Evolutionary conservation across 768 basidiomycete species (phyloP), one percentile per base, ranked within the genome.

Genomic region (Hericium coralloides): DNA sequence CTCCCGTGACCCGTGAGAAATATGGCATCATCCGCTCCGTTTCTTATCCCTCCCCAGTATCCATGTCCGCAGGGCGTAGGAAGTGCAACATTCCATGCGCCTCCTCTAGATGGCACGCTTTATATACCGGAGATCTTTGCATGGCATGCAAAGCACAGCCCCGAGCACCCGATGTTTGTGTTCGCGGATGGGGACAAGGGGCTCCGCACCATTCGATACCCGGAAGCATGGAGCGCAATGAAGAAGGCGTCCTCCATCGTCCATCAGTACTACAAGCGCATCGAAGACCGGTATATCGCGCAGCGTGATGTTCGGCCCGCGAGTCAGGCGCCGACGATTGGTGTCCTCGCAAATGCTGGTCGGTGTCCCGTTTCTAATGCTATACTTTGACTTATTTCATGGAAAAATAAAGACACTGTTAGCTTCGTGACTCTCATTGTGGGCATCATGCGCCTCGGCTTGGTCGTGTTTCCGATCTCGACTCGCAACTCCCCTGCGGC

Each of bases 71-170:
- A 50, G 49, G 49, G 18, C 26, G 10, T 14, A 18, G 25, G 17
- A 2, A 25, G 23, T 7, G 12, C 22, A 41, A 25, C 41, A 8
- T 75, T 75, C 62, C 52, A 31, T 8, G 59, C 65, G 6, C 72
- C 74, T 4, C 65, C 68, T 1, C 60, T 74, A 8, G 69, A 72
- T 56, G 68, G 70, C 25, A 63, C 65, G 14, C 55, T 70, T 5
- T 64, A 64, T 0, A 26, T 76, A 1, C 67, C 71, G 1, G 64
- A 75, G 57, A 49, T 75, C 18, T 71, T 68, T 43, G 73, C 73
- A 50, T 74, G 68, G 67, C 67, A 74, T 51, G 56, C 58, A 3
- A 47, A 62, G n/a, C 56, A 72, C 51, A 66, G 61, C 23, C 66
- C 70, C 2, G 55, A 66, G 26, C 72, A 75, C 55, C 70, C 69